These are phyloP conservation scores for Trichoderma guizhouense DNA, from an alignment of 2,329 filamentous ascomycete species.

Conservation along the genomic window DNA sequence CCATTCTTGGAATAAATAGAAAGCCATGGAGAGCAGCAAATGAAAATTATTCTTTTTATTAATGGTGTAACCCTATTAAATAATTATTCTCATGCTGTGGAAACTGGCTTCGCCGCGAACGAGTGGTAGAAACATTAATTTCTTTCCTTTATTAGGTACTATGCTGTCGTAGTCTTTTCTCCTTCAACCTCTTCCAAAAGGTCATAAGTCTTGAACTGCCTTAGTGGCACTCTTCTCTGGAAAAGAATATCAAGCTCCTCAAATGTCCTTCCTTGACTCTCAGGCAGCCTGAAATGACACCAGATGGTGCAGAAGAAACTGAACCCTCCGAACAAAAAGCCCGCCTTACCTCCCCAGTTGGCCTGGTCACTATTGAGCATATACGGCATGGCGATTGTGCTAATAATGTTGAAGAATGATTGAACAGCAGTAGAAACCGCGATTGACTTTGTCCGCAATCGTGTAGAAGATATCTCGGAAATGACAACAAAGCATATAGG, in stretches of 20 bases:
- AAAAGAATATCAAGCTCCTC: slow-evolving; percentile 34
- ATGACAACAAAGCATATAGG: slow-evolving; percentile 43
- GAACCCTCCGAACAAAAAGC: slow-evolving; percentile 30
- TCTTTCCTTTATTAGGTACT: neutral
- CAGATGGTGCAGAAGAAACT: slow-evolving; percentile 26
- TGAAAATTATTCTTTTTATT: neutral
- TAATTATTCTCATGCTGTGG: neutral
- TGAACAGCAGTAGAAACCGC: slow-evolving; percentile 30
- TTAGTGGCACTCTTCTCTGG: slow-evolving; percentile 20
- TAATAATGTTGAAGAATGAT: slow-evolving; percentile 26
- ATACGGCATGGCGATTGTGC: slow-evolving; percentile 29
- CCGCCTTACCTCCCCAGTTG: slow-evolving; percentile 33
- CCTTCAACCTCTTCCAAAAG: slow-evolving; percentile 19
- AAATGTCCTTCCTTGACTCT: slow-evolving; percentile 30
- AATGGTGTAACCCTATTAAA: neutral
- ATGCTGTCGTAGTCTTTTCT: neutral
- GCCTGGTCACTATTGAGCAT: slow-evolving; percentile 33
- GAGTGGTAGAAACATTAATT: neutral
- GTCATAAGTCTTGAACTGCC: slow-evolving; percentile 22
- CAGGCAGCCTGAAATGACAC: slow-evolving; percentile 30
- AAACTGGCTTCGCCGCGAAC: neutral
- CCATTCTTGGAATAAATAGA: neutral
- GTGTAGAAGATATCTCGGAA: slow-evolving; percentile 37
- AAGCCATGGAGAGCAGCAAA: neutral
- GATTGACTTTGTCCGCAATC: slow-evolving; percentile 32